Evolutionary conservation across 139 green algal genomes (phyloP), one percentile per base, ranked within the genome.

Genomic region (Haematococcus lacustris): DNA sequence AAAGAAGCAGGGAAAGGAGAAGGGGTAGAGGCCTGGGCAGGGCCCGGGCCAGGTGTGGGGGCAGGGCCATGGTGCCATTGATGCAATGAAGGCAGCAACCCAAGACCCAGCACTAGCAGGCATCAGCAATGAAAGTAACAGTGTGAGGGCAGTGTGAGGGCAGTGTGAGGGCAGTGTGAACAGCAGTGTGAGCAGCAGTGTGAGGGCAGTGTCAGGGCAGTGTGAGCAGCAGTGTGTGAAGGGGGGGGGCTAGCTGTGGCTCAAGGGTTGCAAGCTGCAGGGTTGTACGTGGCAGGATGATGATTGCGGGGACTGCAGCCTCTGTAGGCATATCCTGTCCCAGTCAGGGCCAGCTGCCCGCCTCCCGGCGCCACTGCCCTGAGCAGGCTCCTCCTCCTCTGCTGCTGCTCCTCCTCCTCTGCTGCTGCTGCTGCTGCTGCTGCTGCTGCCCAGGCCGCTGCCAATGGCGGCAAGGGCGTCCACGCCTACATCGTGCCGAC

Each of bases 401-500:
- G 17, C 53, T 6, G 4, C 4, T 28, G 33, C 53, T n/a, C 32
- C 17, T 37, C 53, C 53, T 37, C 53, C 32, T n/a, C 32, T 28
- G 33, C 53, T 5, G 26, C 33, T 57, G n/a, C n/a, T n/a, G n/a
- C n/a, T n/a, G n/a, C 7, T 57, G 39, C 60, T 70, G 65, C 70
- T 25, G 71, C 65, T 0, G 76, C 76, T 75, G 17, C 60, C 86
- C 28, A 74, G 77, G 67, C 71, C 26, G 72, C 60, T 0, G 77
- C 77, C 2, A 74, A 81, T 40, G 53, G 41, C 23, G 76, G 76
- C 13, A 62, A 63, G 2, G 76, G 79, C 28, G 79, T 76, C 13
- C 64, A 88, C 25, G 92, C 92, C 3, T 94, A 91, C 76, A 88
- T 97, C 37, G 83, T 97, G 5, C 94, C 94, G 21, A 92, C 89